Evolutionary conservation across 352 stramenopile species (phyloP).

Genomic region (Phytophthora cryptogea): DNA sequence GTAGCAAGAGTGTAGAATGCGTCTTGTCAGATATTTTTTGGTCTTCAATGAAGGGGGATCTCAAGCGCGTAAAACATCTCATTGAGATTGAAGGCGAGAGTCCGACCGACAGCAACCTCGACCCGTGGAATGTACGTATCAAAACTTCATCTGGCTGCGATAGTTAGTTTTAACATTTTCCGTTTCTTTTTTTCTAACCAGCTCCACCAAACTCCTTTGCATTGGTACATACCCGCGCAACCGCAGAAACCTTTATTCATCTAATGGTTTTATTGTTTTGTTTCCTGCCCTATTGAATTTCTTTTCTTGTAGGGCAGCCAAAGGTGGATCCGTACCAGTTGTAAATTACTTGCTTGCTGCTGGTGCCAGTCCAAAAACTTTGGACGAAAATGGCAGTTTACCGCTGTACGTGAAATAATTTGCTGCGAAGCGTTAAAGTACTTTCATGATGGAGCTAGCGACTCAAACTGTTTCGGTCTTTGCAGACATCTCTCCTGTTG

Average conservation of each 20-base stretch:
- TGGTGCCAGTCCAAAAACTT: conserved; percentile 50
- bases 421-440: neutral
- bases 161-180: neutral
- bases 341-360: conserved; percentile 59
- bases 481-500: conserved; percentile 69
- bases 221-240: conserved; percentile 45
- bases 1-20: conserved; percentile 46
- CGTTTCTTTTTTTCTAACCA: conserved; percentile 5
- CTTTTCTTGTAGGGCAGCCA: conserved; percentile 54
- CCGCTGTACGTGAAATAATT: conserved; percentile 47
- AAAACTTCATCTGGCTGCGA: neutral
- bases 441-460: neutral
- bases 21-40: conserved; percentile 74
- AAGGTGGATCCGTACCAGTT: conserved; percentile 51
- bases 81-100: conserved; percentile 62
- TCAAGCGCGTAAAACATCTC: conserved; percentile 56
- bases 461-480: neutral
- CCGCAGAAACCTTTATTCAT: neutral
- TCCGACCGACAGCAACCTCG: conserved; percentile 45
- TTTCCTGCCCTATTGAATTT: neutral
- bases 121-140: conserved; percentile 65
- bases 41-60: conserved; percentile 65
- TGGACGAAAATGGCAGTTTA: conserved; percentile 77
- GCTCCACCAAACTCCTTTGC: conserved; percentile 72
- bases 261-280: conserved; percentile 10